Evolutionary conservation across 768 basidiomycete genomes (phyloP).

Genomic region (Amanita fuliginea): DNA sequence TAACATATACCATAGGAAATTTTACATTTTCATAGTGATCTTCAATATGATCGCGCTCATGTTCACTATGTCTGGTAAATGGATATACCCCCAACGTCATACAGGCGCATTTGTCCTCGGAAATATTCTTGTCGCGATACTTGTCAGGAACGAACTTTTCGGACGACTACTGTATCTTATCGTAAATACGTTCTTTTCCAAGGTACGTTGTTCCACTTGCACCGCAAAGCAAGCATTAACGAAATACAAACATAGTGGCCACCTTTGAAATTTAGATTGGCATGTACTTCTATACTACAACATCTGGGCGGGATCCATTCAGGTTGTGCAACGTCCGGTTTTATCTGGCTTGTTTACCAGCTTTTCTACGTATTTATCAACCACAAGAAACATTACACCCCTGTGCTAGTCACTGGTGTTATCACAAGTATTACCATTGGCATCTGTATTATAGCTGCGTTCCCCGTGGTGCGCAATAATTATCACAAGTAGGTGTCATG

Average conservation of each 20-base stretch:
- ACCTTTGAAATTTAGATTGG: slow-evolving; percentile 46
- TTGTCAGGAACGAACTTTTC: slow-evolving; percentile 77
- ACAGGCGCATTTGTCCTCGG: slow-evolving; percentile 67
- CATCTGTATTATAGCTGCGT: slow-evolving; percentile 52
- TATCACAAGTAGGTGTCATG: slow-evolving; percentile 58
- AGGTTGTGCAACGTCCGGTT: slow-evolving; percentile 70
- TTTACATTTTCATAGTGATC: slow-evolving; percentile 51
- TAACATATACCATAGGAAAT: slow-evolving; percentile 38
- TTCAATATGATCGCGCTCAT: slow-evolving; percentile 51
- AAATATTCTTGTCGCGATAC: slow-evolving; percentile 60
- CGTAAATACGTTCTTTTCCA: slow-evolving; percentile 70
- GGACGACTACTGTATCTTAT: slow-evolving; percentile 64
- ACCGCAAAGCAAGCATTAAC: background rate
- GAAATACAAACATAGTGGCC: slow-evolving; percentile 25
- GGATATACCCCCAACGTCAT: slow-evolving; percentile 56
- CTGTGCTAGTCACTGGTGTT: slow-evolving; percentile 51
- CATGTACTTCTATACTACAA: slow-evolving; percentile 61
- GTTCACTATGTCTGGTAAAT: slow-evolving; percentile 51
- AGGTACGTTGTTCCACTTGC: slow-evolving; percentile 28
- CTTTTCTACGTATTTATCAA: slow-evolving; percentile 41
- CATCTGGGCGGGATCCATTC: slow-evolving; percentile 80
- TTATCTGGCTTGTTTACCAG: slow-evolving; percentile 61
- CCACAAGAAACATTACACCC: slow-evolving; percentile 37
- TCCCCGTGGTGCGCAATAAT: slow-evolving; percentile 73
- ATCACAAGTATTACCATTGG: slow-evolving; percentile 49